A percentile compares a stretch with the other conserved stretches of the same genome.
phyloP scores from a whole-genome alignment of 2,329 filamentous ascomycete species.

The Colletotrichum cuscutae region DNA sequence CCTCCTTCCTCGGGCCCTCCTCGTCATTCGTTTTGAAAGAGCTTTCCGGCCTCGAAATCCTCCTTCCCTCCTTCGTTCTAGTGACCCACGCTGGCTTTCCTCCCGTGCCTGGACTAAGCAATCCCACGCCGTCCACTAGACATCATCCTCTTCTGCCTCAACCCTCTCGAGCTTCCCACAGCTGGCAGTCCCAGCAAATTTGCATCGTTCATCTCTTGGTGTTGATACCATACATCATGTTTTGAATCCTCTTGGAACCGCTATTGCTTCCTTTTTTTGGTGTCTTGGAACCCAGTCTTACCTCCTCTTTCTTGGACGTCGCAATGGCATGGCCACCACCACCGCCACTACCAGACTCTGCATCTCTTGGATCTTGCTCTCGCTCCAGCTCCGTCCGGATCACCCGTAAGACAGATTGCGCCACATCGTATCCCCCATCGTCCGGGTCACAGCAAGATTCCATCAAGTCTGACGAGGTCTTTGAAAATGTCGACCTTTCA shows the following conservation, averaged over 20 bases:
- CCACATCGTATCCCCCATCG: slow-evolving; percentile 43
- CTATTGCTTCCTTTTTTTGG: slow-evolving; percentile 49
- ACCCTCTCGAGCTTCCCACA: slow-evolving; percentile 10
- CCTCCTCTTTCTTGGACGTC: slow-evolving; percentile 41
- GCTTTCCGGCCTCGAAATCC: slow-evolving; percentile 5
- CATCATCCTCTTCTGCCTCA: slow-evolving; percentile 29
- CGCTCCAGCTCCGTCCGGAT: slow-evolving; percentile 51
- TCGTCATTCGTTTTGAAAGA: slow-evolving; percentile 24
- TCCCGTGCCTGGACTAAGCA: slow-evolving; percentile 30
- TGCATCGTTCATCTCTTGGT: slow-evolving; percentile 34
- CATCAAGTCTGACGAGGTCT: slow-evolving; percentile 40
- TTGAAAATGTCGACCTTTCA: slow-evolving; percentile 47
- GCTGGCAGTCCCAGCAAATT: slow-evolving; percentile 22
- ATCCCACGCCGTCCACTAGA: not conserved
- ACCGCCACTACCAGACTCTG: slow-evolving; percentile 37
- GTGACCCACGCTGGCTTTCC: slow-evolving; percentile 20
- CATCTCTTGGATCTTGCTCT: slow-evolving; percentile 44
- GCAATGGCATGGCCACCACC: slow-evolving; percentile 46
- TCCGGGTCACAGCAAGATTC: slow-evolving; percentile 26
- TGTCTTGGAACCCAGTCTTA: slow-evolving; percentile 55
- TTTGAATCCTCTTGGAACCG: slow-evolving; percentile 45
- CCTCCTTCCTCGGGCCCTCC: not conserved
- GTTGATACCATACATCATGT: slow-evolving; percentile 49
- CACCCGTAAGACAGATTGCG: slow-evolving; percentile 51
- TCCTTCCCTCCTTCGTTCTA: slow-evolving; percentile 34